Conservation (phyloP, 1,284 basidiomycete species). For the Leccinum olivaceoglutinosum region DNA sequence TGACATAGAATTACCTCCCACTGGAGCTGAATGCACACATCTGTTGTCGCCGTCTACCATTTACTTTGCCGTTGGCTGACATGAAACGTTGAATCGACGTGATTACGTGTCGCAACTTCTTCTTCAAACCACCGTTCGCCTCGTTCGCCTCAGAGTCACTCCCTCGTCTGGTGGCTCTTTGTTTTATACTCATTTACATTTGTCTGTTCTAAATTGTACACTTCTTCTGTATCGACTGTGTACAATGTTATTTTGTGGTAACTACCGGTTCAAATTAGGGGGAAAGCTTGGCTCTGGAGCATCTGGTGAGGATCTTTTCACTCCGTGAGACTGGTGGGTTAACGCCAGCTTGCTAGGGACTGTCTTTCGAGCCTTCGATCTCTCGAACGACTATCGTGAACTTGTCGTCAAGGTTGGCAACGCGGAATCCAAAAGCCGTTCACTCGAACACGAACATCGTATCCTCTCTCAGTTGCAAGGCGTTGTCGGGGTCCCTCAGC, state of each 20-base stretch:
- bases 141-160: no score
- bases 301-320: neutral
- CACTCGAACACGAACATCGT: neutral
- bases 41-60: no score
- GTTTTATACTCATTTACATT: neutral
- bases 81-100: no score
- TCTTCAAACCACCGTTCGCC: no score
- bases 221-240: neutral
- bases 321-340: neutral
- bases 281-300: neutral
- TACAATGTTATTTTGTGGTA: neutral
- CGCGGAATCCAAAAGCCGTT: neutral
- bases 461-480: neutral
- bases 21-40: neutral
- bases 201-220: neutral
- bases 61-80: no score
- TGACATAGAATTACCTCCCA: neutral
- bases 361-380: neutral
- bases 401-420: neutral
- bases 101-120: no score
- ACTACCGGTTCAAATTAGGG: neutral
- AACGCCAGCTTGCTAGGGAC: neutral
- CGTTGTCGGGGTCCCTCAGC: neutral
- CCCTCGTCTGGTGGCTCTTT: neutral
- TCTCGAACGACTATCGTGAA: neutral